Evolutionary conservation across 2,329 filamentous ascomycete species (phyloP).

Genomic region (Cladosporium oxysporum): DNA sequence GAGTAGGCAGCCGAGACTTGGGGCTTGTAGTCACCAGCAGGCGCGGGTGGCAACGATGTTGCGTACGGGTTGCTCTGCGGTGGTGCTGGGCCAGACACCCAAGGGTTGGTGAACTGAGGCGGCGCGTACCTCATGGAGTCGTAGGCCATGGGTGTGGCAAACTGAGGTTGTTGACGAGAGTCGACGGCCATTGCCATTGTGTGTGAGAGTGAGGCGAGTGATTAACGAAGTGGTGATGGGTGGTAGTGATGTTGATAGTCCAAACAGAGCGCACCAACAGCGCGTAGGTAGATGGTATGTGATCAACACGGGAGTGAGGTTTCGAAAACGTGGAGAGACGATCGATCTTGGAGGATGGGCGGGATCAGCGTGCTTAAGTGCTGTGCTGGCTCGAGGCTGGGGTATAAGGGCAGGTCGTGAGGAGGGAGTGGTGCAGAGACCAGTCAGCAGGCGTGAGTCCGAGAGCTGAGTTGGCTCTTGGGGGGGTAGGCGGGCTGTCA

Average conservation of each 20-base stretch:
- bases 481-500: constrained; percentile 28
- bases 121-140: constrained; percentile 72
- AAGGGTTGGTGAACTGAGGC: constrained; percentile 88
- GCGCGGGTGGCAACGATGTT: constrained; percentile 62
- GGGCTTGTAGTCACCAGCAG: constrained; percentile 52
- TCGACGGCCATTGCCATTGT: constrained; percentile 94
- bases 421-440: constrained; percentile 19
- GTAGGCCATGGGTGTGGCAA: constrained; percentile 75
- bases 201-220: constrained; percentile 27
- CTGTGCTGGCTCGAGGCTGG: constrained; percentile 32
- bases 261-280: constrained; percentile 17
- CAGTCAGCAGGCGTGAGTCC: constrained; percentile 22
- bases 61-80: constrained; percentile 64
- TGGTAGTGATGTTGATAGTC: constrained; percentile 5
- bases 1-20: constrained; percentile 57
- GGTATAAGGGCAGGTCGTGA: constrained; percentile 25
- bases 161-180: constrained; percentile 72
- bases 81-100: constrained; percentile 64
- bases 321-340: constrained; percentile 51
- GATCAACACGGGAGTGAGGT: constrained; percentile 33
- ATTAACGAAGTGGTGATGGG: constrained; percentile 26
- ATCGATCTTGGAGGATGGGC: constrained; percentile 45
- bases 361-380: constrained; percentile 52
- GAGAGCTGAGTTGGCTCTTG: constrained; percentile 26
- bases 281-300: constrained; percentile 15